These are phyloP conservation scores for Beauveria varroae DNA, from an alignment of 2,329 filamentous ascomycete species.

Conservation along the genomic window DNA sequence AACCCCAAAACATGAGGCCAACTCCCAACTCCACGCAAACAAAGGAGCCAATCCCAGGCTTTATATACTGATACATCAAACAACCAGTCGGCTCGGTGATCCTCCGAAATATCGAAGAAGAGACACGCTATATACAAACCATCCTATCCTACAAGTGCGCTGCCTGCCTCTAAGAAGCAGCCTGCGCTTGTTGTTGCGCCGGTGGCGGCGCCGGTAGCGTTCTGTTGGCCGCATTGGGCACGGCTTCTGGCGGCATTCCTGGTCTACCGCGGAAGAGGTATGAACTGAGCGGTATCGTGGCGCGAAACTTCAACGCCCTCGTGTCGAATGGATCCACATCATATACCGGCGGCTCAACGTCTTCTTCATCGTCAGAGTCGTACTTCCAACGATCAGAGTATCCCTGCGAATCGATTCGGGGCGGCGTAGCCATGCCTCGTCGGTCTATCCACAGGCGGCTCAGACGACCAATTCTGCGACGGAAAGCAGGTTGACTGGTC, in stretches of 20 bases:
- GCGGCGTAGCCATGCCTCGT: slow-evolving; percentile 52
- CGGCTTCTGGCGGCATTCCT: slow-evolving; percentile 20
- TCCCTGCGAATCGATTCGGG: slow-evolving; percentile 35
- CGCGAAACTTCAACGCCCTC: slow-evolving; percentile 51
- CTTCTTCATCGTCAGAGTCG: slow-evolving; percentile 79
- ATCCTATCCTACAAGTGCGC: slow-evolving; percentile 13
- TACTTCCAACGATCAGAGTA: slow-evolving; percentile 73
- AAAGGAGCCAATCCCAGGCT: slow-evolving; percentile 4
- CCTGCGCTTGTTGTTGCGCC: slow-evolving; percentile 15
- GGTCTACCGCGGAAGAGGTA: slow-evolving; percentile 33
- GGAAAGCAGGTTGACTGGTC: slow-evolving; percentile 57
- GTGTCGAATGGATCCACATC: slow-evolving; percentile 65
- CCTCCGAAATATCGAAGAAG: not conserved
- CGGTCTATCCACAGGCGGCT: slow-evolving; percentile 86
- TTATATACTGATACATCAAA: slow-evolving; percentile 9
- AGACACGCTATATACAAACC: slow-evolving; percentile 9
- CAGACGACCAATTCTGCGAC: slow-evolving; percentile 75
- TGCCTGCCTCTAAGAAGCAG: slow-evolving; percentile 11
- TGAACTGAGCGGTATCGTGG: slow-evolving; percentile 46
- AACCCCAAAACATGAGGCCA: slow-evolving; percentile 5
- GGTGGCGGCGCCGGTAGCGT: slow-evolving; percentile 14
- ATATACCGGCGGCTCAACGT: slow-evolving; percentile 61
- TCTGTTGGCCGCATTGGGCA: slow-evolving; percentile 15
- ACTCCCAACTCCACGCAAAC: slow-evolving; percentile 11
- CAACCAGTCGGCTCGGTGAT: not conserved